Percentiles rank a stretch among this genome's conserved stretches.
These are phyloP conservation scores for Eucalyptus polyanthemos DNA, from an alignment of 345 rosid species.

Conservation along the genomic window DNA sequence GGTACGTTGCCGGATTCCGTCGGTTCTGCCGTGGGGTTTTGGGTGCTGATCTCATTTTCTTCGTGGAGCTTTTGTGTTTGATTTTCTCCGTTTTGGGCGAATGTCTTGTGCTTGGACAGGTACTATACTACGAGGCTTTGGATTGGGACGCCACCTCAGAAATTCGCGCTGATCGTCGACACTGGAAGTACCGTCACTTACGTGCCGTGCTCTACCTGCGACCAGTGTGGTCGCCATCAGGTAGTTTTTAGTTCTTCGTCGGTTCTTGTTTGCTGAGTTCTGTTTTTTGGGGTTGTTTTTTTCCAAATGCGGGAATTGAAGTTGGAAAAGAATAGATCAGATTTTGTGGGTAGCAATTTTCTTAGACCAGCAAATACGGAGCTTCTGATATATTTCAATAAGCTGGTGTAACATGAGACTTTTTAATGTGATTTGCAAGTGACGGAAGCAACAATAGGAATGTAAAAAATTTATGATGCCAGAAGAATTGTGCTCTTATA, in stretches of 20 bases:
- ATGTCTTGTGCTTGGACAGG: constrained; percentile 8
- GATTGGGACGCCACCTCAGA: constrained; percentile 98
- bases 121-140: constrained; percentile 83
- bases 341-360: neutral
- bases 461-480: neutral
- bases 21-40: neutral
- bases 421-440: neutral
- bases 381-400: neutral
- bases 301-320: neutral
- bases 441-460: neutral
- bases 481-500: neutral
- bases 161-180: constrained; percentile 79
- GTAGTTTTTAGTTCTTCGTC: constrained; percentile 6
- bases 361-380: neutral
- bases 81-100: neutral
- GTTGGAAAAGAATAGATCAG: neutral
- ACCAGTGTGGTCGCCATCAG: constrained; percentile 82
- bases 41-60: neutral
- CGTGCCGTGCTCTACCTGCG: constrained; percentile 76
- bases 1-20: constrained; percentile 14
- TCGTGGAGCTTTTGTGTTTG: neutral
- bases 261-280: neutral
- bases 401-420: neutral
- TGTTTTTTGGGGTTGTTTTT: neutral
- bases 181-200: constrained; percentile 90